Conservation (phyloP, 1,284 basidiomycete species). For the Boletus sp. region DNA sequence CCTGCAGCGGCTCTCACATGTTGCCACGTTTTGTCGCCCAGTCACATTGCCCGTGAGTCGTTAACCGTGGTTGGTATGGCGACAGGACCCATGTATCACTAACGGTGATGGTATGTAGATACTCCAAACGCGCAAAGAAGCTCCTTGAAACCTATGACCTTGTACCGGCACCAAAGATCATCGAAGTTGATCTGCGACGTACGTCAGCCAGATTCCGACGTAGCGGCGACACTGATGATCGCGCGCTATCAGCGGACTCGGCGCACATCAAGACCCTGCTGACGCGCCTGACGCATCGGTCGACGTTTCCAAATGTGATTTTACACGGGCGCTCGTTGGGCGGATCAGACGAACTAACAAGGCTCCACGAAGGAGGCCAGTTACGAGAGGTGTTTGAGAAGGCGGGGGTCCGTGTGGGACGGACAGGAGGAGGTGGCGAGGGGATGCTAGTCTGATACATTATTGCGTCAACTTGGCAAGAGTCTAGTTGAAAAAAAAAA, state of each 20-base stretch:
- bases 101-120: conserved; percentile 37
- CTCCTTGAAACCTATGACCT: conserved; percentile 65
- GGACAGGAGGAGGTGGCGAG: conserved; percentile 11
- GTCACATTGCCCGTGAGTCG: conserved; percentile 73
- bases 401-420: conserved; percentile 16
- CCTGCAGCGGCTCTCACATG: too few species aligned
- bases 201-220: background rate
- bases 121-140: conserved; percentile 65
- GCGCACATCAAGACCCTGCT: conserved; percentile 63
- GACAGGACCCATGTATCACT: background rate
- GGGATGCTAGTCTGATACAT: background rate
- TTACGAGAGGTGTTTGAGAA: conserved; percentile 9
- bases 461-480: too few species aligned
- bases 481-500: too few species aligned
- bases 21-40: too few species aligned
- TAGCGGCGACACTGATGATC: conserved; percentile 1
- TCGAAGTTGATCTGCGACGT: conserved; percentile 76
- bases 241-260: conserved; percentile 49
- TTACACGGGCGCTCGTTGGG: conserved; percentile 65
- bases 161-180: conserved; percentile 60
- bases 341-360: conserved; percentile 62
- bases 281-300: conserved; percentile 57
- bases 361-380: conserved; percentile 18
- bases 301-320: conserved; percentile 75
- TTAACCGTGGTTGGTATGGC: too few species aligned